phyloP scores from a whole-genome alignment of 2,329 filamentous ascomycete species.

The Beauveria sp. region DNA sequence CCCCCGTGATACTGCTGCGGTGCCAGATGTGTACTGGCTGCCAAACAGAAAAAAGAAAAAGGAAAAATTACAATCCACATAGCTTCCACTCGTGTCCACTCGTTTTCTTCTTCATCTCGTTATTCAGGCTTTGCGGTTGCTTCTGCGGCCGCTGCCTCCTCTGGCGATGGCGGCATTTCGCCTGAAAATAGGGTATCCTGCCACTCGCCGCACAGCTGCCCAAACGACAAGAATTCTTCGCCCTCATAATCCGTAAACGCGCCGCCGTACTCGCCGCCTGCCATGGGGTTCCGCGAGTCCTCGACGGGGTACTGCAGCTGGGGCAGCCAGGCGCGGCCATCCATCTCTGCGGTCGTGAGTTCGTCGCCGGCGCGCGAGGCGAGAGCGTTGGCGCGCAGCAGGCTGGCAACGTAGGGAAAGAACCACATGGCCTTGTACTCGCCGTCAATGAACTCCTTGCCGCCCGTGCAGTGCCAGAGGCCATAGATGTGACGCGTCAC shows the following conservation, averaged over 20 bases:
- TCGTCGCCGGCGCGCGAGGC: slow-evolving; percentile 6
- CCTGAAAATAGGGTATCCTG: slow-evolving; percentile 11
- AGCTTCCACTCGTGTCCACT: not conserved
- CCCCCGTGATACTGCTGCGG: too few species aligned
- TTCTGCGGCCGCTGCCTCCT: not conserved
- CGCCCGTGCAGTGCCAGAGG: slow-evolving; percentile 20
- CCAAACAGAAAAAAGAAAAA: not conserved
- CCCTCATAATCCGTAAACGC: slow-evolving; percentile 18
- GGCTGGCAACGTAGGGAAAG: slow-evolving; percentile 11
- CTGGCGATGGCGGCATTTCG: not conserved
- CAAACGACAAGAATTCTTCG: slow-evolving; percentile 21
- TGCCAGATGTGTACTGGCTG: too few species aligned
- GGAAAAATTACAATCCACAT: not conserved
- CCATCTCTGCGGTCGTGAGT: not conserved
- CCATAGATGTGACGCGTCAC: slow-evolving; percentile 17
- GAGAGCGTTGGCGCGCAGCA: slow-evolving; percentile 9
- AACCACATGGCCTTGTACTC: slow-evolving; percentile 17
- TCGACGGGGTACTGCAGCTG: not conserved
- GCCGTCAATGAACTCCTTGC: slow-evolving; percentile 17
- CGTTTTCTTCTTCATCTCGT: not conserved
- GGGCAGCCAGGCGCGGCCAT: slow-evolving; percentile 8
- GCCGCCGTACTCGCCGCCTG: slow-evolving; percentile 6
- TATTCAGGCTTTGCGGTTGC: not conserved
- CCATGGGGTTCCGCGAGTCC: not conserved
- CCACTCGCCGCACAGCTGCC: slow-evolving; percentile 20